phyloP scores from a whole-genome alignment of 2,329 filamentous ascomycete species.

The Graphiopsis chlorocephala region DNA sequence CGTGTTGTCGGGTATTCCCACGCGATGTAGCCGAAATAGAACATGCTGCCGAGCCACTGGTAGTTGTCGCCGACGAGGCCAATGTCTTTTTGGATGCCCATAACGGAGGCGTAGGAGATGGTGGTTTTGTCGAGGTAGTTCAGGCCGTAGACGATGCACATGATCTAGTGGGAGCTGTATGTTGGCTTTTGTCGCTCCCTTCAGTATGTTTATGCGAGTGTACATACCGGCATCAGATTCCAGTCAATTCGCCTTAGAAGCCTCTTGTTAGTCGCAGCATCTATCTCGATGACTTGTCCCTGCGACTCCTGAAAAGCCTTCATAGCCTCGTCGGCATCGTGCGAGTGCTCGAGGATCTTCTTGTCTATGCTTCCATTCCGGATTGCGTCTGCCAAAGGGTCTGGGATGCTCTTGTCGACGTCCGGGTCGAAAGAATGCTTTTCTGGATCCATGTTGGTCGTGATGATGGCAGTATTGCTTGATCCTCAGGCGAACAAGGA shows the following conservation, averaged over 20 bases:
- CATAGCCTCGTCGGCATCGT: constrained; percentile 61
- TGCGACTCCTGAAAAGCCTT: constrained; percentile 52
- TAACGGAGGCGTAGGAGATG: constrained; percentile 51
- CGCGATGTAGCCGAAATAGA: constrained; percentile 54
- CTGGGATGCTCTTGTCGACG: constrained; percentile 27
- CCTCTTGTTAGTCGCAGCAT: constrained; percentile 57
- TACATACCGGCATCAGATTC: constrained; percentile 55
- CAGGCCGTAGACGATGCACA: constrained; percentile 57
- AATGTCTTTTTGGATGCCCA: constrained; percentile 49
- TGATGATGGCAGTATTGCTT: not conserved
- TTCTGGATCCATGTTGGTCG: constrained; percentile 5
- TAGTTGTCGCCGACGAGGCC: constrained; percentile 50
- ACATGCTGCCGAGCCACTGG: constrained; percentile 50
- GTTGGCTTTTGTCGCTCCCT: not conserved
- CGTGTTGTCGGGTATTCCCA: constrained; percentile 67
- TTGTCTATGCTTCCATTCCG: constrained; percentile 29
- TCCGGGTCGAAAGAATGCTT: constrained; percentile 22
- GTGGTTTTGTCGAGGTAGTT: constrained; percentile 62
- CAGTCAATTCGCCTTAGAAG: constrained; percentile 61
- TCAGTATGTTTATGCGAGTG: not conserved
- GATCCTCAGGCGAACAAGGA: not conserved
- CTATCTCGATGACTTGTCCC: constrained; percentile 53
- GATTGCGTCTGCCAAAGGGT: constrained; percentile 27
- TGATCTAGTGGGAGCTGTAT: constrained; percentile 38
- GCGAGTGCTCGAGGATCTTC: constrained; percentile 50